Evolutionary conservation across 2,329 filamentous ascomycete species (phyloP), one percentile per base, ranked within the genome.

Genomic region (Cladosporium colombiae): DNA sequence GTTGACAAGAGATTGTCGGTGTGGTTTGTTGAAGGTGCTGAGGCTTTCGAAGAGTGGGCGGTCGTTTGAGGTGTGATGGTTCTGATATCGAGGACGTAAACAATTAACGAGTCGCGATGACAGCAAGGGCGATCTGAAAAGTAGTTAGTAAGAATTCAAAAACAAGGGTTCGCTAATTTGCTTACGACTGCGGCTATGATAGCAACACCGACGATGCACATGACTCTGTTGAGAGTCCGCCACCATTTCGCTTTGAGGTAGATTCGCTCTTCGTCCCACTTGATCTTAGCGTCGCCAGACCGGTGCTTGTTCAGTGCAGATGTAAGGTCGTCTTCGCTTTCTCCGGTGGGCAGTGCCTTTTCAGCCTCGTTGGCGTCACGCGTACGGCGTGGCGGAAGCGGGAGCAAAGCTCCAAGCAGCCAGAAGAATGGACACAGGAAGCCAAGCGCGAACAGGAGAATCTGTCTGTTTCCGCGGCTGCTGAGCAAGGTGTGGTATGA

Each of bases 191-290:
- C 76, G 25, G 63, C 77, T 62, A 78, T 72, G 18, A 78, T 69
- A 14, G 69, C 67, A 31, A 78, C 60, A 3, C 77, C 77, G 61
- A 78, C 70, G 18, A 78, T 67, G 66, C 74, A 74, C 77, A 78
- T 78, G 27, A 78, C 69, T 27, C 77, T 72, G 68, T 78, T 78
- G 62, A 78, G 66, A 55, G 70, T 72, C 61, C 76, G 68, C 76
- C 76, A 78, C 76, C 76, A 78, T 50, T 69, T 71, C 5, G 75
- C 76, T 66, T 78, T 78, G 31, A 72, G 49, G 59, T 70, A 78
- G 18, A 61, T 60, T 59, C 70, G 69, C 70, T 77, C 75, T 46
- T 76, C 73, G 21, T 70, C 67, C 75, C 74, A 77, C 59, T 70
- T 68, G 58, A 67, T 62, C 65, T 73, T 72, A 0, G 68, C 70